Conservation (phyloP, 2,329 filamentous ascomycete genomes). For the Spiromastix sp. region DNA sequence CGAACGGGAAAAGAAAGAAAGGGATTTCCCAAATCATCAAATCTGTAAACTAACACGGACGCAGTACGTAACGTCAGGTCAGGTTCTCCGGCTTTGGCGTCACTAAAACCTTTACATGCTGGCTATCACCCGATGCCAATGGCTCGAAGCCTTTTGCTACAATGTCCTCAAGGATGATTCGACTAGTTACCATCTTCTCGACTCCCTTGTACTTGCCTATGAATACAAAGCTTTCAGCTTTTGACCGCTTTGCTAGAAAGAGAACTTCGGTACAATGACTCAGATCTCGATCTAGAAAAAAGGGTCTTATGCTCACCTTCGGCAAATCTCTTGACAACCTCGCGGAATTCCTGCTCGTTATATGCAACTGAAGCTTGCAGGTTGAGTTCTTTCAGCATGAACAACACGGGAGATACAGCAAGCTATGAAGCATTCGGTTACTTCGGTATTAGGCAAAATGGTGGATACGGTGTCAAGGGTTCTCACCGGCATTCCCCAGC, state of each 20-base stretch:
- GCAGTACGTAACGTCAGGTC: too few relatives aligned
- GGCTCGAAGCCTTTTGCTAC: conserved; percentile 21
- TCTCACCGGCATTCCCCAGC: conserved; percentile 23
- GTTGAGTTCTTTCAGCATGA: conserved; percentile 22
- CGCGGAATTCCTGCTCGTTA: conserved; percentile 22
- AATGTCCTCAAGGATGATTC: conserved; percentile 24
- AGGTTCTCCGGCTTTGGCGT: conserved; percentile 14
- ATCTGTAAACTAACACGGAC: too few relatives aligned
- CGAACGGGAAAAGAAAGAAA: too few relatives aligned
- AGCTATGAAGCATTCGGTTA: too few relatives aligned
- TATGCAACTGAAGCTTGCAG: conserved; percentile 22
- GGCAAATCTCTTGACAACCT: conserved; percentile 22
- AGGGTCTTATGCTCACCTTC: conserved; percentile 14
- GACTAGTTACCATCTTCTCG: conserved; percentile 23
- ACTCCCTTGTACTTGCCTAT: conserved; percentile 22
- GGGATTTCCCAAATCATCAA: too few relatives aligned
- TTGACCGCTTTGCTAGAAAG: too few relatives aligned
- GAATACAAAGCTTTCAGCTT: too few relatives aligned
- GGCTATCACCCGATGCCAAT: conserved; percentile 21
- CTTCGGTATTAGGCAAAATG: too few relatives aligned
- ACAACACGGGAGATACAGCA: conserved; percentile 17
- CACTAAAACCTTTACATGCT: conserved; percentile 28
- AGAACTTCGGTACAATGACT: neutral
- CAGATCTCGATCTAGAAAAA: neutral
- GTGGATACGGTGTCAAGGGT: neutral